Evolutionary conservation across 768 basidiomycete genomes (phyloP).

Genomic region (Mrakia hoshinonis): DNA sequence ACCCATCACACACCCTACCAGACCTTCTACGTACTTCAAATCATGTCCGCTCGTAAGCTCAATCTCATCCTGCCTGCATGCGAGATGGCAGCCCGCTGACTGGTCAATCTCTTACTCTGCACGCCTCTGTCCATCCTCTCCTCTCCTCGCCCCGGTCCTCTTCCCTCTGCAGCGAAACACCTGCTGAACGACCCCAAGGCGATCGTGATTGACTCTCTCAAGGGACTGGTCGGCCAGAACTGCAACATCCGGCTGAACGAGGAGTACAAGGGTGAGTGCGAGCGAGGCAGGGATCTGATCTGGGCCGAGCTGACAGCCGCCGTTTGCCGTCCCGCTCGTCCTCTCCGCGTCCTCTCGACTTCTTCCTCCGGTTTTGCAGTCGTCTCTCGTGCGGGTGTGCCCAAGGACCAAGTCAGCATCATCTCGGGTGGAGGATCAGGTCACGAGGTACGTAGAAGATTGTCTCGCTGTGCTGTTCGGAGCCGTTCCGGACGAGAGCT

Average conservation of each 20-base stretch:
- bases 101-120: no score
- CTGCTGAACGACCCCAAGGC: constrained; percentile 61
- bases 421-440: constrained; percentile 28
- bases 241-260: constrained; percentile 62
- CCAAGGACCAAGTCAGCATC: constrained; percentile 16
- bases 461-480: background rate
- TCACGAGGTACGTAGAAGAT: background rate
- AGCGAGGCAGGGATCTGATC: background rate
- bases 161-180: constrained; percentile 52
- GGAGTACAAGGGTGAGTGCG: constrained; percentile 55
- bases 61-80: no score
- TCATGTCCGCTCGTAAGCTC: no score
- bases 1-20: no score
- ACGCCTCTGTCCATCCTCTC: no score
- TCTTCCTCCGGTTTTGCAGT: background rate
- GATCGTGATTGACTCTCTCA: constrained; percentile 69
- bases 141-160: background rate
- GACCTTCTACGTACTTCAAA: no score
- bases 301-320: background rate
- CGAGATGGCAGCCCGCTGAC: no score
- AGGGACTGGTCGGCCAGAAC: constrained; percentile 57
- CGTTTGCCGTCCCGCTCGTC: background rate
- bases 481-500: background rate
- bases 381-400: constrained; percentile 4
- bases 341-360: background rate